Percentiles rank a stretch among this genome's conserved stretches.
phyloP scores from a whole-genome alignment of 2,329 filamentous ascomycete genomes.

The Chalaropsis ovoidea region DNA sequence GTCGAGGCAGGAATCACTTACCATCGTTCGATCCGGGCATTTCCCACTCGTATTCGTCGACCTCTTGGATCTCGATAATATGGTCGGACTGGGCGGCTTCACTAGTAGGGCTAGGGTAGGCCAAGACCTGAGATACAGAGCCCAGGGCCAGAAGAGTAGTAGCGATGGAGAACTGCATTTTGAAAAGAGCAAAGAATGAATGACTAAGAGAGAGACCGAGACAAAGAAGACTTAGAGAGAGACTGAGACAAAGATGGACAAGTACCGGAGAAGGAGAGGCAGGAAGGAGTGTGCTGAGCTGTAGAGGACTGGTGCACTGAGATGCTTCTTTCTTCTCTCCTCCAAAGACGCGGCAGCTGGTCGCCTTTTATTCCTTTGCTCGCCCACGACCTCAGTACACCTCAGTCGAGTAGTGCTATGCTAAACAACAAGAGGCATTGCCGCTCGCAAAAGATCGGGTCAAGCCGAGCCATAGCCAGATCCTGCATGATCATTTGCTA shows the following conservation, averaged over 20 bases:
- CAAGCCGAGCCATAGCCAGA: neutral
- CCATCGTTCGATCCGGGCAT: slow-evolving; percentile 16
- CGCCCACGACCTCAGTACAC: neutral
- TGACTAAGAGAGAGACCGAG: neutral
- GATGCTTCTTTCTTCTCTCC: neutral
- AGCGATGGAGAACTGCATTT: slow-evolving; percentile 19
- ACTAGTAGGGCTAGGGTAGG: slow-evolving; percentile 3
- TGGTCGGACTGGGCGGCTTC: neutral
- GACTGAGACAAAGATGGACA: neutral
- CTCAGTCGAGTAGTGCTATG: too few species aligned
- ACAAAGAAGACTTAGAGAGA: neutral
- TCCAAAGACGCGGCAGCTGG: neutral
- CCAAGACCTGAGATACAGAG: slow-evolving; percentile 20
- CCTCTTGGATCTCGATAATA: neutral
- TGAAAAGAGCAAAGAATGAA: neutral
- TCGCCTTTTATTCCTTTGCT: neutral
- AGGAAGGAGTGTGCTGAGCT: too few species aligned
- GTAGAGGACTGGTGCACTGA: neutral
- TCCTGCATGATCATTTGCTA: neutral
- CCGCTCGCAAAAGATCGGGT: neutral
- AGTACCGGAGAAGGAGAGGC: too few species aligned
- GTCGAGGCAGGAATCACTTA: neutral
- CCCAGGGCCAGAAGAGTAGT: slow-evolving; percentile 18
- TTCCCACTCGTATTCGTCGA: slow-evolving; percentile 22
- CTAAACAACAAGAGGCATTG: neutral